phyloP scores from a whole-genome alignment of 2,329 filamentous ascomycete genomes.

The Neocatenulostroma microsporum region DNA sequence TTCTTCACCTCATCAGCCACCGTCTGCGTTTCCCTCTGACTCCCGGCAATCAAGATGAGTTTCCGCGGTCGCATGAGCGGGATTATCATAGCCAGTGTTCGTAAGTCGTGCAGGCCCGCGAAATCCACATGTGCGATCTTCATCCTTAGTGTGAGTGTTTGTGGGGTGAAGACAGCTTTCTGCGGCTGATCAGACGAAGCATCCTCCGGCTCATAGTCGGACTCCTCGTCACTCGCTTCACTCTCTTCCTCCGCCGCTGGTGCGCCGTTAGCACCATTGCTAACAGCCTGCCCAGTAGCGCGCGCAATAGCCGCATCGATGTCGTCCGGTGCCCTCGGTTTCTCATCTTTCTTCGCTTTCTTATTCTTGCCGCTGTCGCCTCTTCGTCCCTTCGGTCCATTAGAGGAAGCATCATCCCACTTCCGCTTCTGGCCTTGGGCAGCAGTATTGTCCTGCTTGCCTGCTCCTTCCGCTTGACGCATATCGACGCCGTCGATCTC shows the following conservation, averaged over 20 bases:
- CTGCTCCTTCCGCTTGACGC: conserved; percentile 44
- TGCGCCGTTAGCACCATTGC: conserved; percentile 17
- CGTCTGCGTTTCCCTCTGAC: conserved; percentile 65
- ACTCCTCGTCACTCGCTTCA: conserved; percentile 40
- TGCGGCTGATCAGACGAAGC: conserved; percentile 56
- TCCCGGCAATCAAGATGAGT: conserved; percentile 82
- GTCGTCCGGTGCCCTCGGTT: conserved; percentile 26
- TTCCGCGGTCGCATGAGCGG: conserved; percentile 91
- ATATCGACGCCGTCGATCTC: conserved; percentile 60
- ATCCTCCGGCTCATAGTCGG: conserved; percentile 46
- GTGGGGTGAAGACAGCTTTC: conserved; percentile 60
- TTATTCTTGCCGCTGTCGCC: conserved; percentile 50
- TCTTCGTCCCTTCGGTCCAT: conserved; percentile 1
- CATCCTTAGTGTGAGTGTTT: conserved; percentile 60
- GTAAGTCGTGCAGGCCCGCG: conserved; percentile 83
- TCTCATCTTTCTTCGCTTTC: conserved; percentile 48
- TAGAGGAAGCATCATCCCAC: conserved; percentile 65
- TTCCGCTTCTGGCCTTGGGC: conserved; percentile 82
- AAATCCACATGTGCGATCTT: conserved; percentile 87
- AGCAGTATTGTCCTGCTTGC: conserved; percentile 39
- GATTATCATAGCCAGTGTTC: conserved; percentile 88
- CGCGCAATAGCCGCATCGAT: conserved; percentile 28
- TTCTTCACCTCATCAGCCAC: conserved; percentile 62
- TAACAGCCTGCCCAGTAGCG: conserved; percentile 21
- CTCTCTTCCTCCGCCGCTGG: conserved; percentile 13